Conservation (phyloP, 1,284 basidiomycete species). For the Calocybe gambosa region DNA sequence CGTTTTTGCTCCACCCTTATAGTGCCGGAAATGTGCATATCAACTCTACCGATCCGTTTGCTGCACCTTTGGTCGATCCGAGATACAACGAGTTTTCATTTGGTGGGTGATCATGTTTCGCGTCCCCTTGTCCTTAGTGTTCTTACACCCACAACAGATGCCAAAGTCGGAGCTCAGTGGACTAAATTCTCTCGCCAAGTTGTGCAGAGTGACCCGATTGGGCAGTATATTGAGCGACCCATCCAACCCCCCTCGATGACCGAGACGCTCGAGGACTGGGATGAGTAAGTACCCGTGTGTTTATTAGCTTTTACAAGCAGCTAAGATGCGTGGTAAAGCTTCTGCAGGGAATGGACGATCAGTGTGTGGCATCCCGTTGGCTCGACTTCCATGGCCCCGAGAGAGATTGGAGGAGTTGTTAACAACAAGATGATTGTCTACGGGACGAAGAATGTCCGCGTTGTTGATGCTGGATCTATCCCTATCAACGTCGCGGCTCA, state of each 20-base stretch:
- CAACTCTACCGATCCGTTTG: slow-evolving; percentile 11
- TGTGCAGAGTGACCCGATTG: slow-evolving; percentile 12
- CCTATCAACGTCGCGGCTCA: slow-evolving; percentile 20
- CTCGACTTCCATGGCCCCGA: slow-evolving; percentile 24
- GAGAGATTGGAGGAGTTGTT: slow-evolving; percentile 25
- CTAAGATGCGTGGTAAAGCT: slow-evolving; percentile 2
- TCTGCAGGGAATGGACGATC: slow-evolving; percentile 14
- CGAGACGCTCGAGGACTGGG: slow-evolving; percentile 12
- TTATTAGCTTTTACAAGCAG: background rate
- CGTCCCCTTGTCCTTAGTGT: background rate
- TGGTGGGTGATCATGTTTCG: slow-evolving; percentile 2
- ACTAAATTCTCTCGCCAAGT: slow-evolving; percentile 10
- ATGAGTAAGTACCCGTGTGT: slow-evolving; percentile 7
- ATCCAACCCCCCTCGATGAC: slow-evolving; percentile 8
- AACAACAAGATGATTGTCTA: slow-evolving; percentile 24
- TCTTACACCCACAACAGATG: background rate
- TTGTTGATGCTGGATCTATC: slow-evolving; percentile 24
- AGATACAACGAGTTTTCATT: slow-evolving; percentile 12
- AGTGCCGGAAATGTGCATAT: slow-evolving; percentile 10
- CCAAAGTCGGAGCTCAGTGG: slow-evolving; percentile 14
- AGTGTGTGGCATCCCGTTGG: slow-evolving; percentile 19
- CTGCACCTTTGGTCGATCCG: slow-evolving; percentile 5
- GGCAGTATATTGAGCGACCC: slow-evolving; percentile 8
- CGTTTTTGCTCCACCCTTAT: slow-evolving; percentile 8
- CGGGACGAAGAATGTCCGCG: slow-evolving; percentile 27